Percentiles rank a stretch among this genome's conserved stretches.
Evolutionary conservation across 495 filamentous ascomycete genomes (phyloP).

Genomic region (Pseudevernia furfuracea): DNA sequence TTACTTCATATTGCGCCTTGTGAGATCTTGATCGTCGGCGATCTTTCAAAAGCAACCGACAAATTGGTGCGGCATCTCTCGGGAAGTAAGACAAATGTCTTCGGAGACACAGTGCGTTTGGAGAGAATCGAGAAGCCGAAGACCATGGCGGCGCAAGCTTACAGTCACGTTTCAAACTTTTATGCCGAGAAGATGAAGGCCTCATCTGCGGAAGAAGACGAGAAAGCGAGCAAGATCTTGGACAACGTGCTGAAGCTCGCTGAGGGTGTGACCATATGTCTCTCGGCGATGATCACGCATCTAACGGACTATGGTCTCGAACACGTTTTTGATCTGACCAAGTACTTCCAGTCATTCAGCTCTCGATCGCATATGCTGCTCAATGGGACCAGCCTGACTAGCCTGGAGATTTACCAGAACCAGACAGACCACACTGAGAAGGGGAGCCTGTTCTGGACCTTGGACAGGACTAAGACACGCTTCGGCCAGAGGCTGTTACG

Average conservation of each 20-base stretch:
- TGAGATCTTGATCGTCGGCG: conserved; percentile 91
- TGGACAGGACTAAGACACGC: conserved; percentile 85
- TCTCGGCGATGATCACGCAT: conserved; percentile 95
- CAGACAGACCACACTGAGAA: conserved; percentile 79
- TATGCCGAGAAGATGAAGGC: conserved; percentile 83
- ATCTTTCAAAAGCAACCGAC: conserved; percentile 85
- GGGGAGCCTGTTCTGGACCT: conserved; percentile 90
- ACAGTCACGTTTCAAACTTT: conserved; percentile 87
- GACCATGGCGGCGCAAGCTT: conserved; percentile 72
- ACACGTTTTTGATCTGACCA: conserved; percentile 93
- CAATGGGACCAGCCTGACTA: conserved; percentile 90
- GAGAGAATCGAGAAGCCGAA: conserved; percentile 71
- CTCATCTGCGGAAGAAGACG: conserved; percentile 40
- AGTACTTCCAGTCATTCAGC: conserved; percentile 96
- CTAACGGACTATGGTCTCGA: conserved; percentile 89
- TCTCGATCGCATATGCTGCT: conserved; percentile 92
- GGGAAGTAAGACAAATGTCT: conserved; percentile 81
- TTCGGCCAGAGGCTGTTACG: conserved; percentile 83
- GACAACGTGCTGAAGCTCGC: conserved; percentile 81
- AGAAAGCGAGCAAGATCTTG: conserved; percentile 52
- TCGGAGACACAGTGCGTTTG: conserved; percentile 81
- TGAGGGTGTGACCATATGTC: conserved; percentile 79
- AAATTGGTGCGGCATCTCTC: conserved; percentile 88
- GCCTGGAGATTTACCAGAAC: conserved; percentile 92
- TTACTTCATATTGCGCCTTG: conserved; percentile 92